Evolutionary conservation across 2,329 filamentous ascomycete species (phyloP).

Genomic region (Phaeophleospora eucalypticola): DNA sequence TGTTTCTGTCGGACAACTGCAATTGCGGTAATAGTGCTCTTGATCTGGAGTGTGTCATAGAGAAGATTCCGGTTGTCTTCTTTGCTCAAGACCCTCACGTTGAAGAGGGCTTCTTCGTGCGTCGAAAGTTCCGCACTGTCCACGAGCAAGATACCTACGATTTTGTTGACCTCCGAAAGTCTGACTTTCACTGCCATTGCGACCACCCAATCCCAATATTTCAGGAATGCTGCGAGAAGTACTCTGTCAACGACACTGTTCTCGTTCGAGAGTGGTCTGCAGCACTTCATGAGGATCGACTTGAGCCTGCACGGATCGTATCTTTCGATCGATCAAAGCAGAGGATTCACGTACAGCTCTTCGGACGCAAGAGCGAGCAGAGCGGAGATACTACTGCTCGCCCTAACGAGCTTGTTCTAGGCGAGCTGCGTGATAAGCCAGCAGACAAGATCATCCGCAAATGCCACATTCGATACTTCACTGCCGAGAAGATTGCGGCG

Average conservation of each 20-base stretch:
- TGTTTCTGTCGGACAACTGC: constrained; percentile 75
- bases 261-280: constrained; percentile 38
- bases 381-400: constrained; percentile 23
- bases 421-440: constrained; percentile 37
- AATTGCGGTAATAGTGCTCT: constrained; percentile 58
- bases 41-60: constrained; percentile 52
- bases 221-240: constrained; percentile 28
- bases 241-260: constrained; percentile 57
- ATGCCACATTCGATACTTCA: constrained; percentile 59
- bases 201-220: constrained; percentile 16
- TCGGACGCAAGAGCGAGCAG: constrained; percentile 7
- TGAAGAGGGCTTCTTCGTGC: constrained; percentile 58
- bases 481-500: constrained; percentile 11
- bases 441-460: constrained; percentile 45
- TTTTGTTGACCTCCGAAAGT: constrained; percentile 56
- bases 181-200: constrained; percentile 47
- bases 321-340: constrained; percentile 36
- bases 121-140: constrained; percentile 62
- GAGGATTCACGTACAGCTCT: constrained; percentile 14
- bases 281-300: constrained; percentile 29
- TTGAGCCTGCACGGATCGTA: constrained; percentile 62
- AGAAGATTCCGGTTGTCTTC: constrained; percentile 54
- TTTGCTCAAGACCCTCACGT: constrained; percentile 50
- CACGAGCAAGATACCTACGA: constrained; percentile 45
- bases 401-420: constrained; percentile 58